Evolutionary conservation across 352 stramenopile species (phyloP).

Genomic region (Phytopythium litorale): DNA sequence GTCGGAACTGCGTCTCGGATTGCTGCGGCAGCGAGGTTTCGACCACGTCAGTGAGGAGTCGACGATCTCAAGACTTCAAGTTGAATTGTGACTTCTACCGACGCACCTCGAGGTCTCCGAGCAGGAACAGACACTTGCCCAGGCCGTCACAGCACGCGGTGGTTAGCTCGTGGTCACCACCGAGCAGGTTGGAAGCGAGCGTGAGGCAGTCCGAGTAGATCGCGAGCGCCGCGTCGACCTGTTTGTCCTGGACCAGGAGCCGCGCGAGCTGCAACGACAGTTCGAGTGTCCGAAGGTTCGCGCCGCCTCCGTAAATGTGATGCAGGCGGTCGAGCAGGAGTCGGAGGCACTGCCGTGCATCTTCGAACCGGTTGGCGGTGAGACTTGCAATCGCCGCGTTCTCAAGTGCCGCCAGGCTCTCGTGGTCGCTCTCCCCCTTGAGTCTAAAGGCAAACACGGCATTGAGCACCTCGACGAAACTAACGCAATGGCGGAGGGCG

Average conservation of each 20-base stretch:
- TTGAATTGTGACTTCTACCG: background rate
- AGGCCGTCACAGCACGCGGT: constrained; percentile 40
- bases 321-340: constrained; percentile 13
- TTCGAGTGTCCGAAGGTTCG: constrained; percentile 45
- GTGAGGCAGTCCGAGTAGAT: constrained; percentile 33
- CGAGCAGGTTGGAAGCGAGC: constrained; percentile 22
- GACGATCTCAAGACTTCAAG: background rate
- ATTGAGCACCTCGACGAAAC: background rate
- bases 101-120: constrained; percentile 46
- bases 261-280: constrained; percentile 11
- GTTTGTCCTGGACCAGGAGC: constrained; percentile 14
- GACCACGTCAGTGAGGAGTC: background rate
- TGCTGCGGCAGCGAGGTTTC: constrained; percentile 13
- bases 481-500: background rate
- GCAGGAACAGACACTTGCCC: constrained; percentile 52
- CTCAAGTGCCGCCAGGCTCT: constrained; percentile 33
- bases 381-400: constrained; percentile 42
- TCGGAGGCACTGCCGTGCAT: constrained; percentile 24
- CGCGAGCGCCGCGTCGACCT: constrained; percentile 27
- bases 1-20: constrained; percentile 39
- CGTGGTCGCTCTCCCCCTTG: constrained; percentile 28
- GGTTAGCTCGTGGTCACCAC: constrained; percentile 12
- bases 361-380: constrained; percentile 1
- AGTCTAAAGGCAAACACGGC: constrained; percentile 12
- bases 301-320: constrained; percentile 36